Base-by-base conservation (phyloP, 2,329 filamentous ascomycete species). In the Tothia fuscella region DNA sequence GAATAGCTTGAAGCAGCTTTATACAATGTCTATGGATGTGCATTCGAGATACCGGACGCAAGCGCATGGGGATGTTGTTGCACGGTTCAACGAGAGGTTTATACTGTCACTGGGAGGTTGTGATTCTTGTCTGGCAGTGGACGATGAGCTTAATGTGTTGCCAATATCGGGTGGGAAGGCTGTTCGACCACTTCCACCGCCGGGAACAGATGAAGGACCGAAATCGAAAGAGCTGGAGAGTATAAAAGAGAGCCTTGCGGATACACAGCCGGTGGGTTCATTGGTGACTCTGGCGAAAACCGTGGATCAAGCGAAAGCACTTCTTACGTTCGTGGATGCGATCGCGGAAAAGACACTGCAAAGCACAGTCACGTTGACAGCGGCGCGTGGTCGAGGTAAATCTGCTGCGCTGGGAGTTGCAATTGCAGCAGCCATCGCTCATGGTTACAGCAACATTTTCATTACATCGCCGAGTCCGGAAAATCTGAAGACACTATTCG, bases 391-490 rank as follows among this genome's bases (percentile, higher is more conserved):
- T 61, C 80, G 91, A 54, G 91, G 91, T 64, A 98, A 98, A 65
- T 98, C 91, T 16, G 93, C 91, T 14, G 91, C 91, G 20, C 74
- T 98, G 54, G 91, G 91, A 63, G 80, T 98, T 39, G 87, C 91
- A 3, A 82, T 98, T 32, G 91, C 91, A 3, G 87, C 91, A 3
- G 93, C 93, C 2, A 76, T 98, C 33, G 89, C 91, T 1, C 84
- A 96, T 57, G 91, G 91, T 20, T 98, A 98, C 64, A 94, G 87
- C 68, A 98, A 98, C 61, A 94, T 98, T 54, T 98, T 98, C 64
- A 94, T 98, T 57, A 98, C 91, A 2, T 96, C 89, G 1, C 89
- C 89, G 0, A 95, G 86, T 47, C 91, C 91, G 0, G 93, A 98
- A 64, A 98, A 98, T 64, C 71, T 98, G 71, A 98, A 96, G 67